These are phyloP conservation scores for Mycena polygramma DNA, from an alignment of 768 basidiomycete species.

Conservation along the genomic window DNA sequence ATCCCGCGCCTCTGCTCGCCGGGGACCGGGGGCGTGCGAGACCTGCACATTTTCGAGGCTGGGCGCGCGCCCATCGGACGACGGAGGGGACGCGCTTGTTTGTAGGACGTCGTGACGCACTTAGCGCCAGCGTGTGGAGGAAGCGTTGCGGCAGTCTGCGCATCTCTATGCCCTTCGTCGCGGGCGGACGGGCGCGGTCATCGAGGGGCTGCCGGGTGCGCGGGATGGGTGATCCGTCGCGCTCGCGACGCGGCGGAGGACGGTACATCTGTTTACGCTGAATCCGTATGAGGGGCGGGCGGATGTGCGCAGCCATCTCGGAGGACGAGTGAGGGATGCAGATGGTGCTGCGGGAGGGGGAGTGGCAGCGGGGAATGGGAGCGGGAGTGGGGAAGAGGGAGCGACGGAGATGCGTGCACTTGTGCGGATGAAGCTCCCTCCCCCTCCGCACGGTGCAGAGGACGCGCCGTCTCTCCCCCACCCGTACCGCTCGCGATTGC, in stretches of 20 bases:
- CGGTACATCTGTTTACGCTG: slow-evolving; percentile 57
- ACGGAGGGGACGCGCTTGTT: slow-evolving; percentile 46
- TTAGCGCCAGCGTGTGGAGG: not conserved
- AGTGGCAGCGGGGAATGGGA: no score
- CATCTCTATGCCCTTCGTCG: slow-evolving; percentile 30
- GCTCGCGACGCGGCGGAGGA: slow-evolving; percentile 15
- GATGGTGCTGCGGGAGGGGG: no score
- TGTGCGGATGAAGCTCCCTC: slow-evolving; percentile 59
- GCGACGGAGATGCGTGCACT: slow-evolving; percentile 70
- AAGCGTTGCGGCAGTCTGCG: no score
- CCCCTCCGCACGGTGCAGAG: not conserved
- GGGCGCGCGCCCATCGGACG: no score
- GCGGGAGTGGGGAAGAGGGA: not conserved
- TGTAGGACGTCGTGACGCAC: not conserved
- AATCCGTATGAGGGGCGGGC: slow-evolving; percentile 83
- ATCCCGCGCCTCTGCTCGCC: not conserved
- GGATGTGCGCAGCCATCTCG: slow-evolving; percentile 73
- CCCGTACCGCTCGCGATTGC: slow-evolving; percentile 66
- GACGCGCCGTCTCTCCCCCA: slow-evolving; percentile 18
- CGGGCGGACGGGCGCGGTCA: slow-evolving; percentile 34
- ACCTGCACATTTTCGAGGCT: slow-evolving; percentile 30
- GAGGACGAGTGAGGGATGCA: slow-evolving; percentile 56
- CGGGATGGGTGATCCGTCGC: slow-evolving; percentile 24
- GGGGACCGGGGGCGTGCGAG: not conserved
- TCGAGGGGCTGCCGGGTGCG: slow-evolving; percentile 12